A percentile compares a stretch with the other conserved stretches of the same genome.
phyloP scores from a whole-genome alignment of 2,329 filamentous ascomycete genomes.

The Cadophora luteo-olivacea region DNA sequence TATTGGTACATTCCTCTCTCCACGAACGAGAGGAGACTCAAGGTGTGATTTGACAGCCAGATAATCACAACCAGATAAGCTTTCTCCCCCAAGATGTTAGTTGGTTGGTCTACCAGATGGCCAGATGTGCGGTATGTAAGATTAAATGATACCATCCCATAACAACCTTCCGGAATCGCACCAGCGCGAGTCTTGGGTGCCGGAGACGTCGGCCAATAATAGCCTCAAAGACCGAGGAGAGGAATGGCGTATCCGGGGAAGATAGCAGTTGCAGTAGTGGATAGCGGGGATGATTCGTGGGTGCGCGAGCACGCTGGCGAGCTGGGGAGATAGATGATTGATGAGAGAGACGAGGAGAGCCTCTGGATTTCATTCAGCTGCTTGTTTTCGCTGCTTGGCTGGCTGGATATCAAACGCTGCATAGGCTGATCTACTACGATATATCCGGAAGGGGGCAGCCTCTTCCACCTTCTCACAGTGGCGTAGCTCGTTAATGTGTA shows the following conservation, averaged over 20 bases:
- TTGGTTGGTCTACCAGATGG: neutral
- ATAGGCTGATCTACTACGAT: slow-evolving; percentile 31
- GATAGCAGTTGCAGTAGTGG: slow-evolving; percentile 7
- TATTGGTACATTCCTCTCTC: neutral
- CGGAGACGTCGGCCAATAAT: neutral
- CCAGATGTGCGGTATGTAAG: slow-evolving; percentile 1
- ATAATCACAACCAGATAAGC: slow-evolving; percentile 14
- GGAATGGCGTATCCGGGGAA: slow-evolving; percentile 6
- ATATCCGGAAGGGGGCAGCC: slow-evolving; percentile 26
- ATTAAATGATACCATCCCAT: neutral
- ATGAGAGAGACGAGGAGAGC: neutral
- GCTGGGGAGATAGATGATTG: neutral
- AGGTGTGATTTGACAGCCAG: neutral
- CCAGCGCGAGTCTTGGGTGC: slow-evolving; percentile 5
- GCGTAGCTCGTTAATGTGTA: slow-evolving; percentile 26
- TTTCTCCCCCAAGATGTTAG: neutral
- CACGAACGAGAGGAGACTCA: slow-evolving; percentile 3
- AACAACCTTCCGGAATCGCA: slow-evolving; percentile 11
- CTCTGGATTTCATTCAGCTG: neutral
- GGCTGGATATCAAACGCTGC: slow-evolving; percentile 13
- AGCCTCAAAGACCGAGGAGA: neutral
- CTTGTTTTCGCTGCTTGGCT: neutral
- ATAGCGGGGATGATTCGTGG: slow-evolving; percentile 1
- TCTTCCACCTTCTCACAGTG: slow-evolving; percentile 30
- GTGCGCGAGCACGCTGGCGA: neutral